These are phyloP conservation scores for Tilletia horrida DNA, from an alignment of 1,284 basidiomycete genomes.

Conservation along the genomic window DNA sequence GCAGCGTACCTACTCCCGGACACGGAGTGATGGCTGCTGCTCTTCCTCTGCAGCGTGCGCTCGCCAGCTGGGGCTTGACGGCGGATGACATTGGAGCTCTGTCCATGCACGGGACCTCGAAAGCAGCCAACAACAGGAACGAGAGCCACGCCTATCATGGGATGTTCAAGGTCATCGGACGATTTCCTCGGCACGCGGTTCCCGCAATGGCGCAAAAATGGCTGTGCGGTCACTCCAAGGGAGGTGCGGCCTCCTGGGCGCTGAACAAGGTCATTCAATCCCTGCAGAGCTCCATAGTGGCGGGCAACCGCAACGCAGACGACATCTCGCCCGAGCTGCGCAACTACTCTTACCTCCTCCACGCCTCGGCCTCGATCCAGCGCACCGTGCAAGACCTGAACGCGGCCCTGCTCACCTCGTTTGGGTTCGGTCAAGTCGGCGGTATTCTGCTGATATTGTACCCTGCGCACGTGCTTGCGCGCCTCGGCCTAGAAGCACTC, in stretches of 20 bases:
- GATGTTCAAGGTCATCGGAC: constrained; percentile 79
- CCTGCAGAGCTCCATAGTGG: constrained; percentile 78
- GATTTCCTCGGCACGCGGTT: constrained; percentile 88
- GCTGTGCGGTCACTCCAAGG: constrained; percentile 55
- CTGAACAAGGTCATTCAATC: constrained; percentile 88
- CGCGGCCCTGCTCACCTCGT: constrained; percentile 68
- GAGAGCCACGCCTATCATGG: constrained; percentile 96
- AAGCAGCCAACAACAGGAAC: constrained; percentile 96
- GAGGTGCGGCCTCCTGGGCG: constrained; percentile 83
- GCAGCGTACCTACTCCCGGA: constrained; percentile 69
- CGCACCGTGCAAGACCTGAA: constrained; percentile 47
- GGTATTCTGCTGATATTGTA: constrained; percentile 84
- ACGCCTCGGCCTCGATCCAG: constrained; percentile 86
- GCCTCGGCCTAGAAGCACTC: constrained; percentile 71
- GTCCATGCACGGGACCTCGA: constrained; percentile 91
- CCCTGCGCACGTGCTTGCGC: constrained; percentile 83
- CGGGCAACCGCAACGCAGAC: constrained; percentile 75
- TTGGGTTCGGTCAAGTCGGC: constrained; percentile 94
- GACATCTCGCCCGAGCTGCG: constrained; percentile 92
- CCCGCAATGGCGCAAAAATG: constrained; percentile 97
- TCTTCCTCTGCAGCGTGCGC: constrained; percentile 78
- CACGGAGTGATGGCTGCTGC: constrained; percentile 49
- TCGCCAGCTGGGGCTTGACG: constrained; percentile 92
- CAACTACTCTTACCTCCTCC: constrained; percentile 85
- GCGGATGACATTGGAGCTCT: constrained; percentile 79